Evolutionary conservation across 1,284 basidiomycete species (phyloP), one percentile per base, ranked within the genome.

Genomic region (Ceratobasidium sp.): DNA sequence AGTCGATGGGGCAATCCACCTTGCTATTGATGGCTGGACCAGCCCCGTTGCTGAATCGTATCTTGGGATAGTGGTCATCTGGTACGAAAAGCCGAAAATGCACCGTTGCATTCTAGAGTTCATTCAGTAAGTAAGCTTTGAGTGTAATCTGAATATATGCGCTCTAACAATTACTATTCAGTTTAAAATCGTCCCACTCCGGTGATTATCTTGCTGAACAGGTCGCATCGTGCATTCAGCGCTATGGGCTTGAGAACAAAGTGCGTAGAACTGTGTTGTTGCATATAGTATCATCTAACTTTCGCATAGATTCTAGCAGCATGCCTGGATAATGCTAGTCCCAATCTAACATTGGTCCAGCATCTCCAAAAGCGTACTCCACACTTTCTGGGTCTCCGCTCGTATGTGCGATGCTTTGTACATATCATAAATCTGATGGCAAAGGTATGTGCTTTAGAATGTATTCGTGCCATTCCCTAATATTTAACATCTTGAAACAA

Each of bases 1-100:
- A 28, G 13, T 75, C 23, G 57, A 64, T 50, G 28, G 73, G 38
- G 49, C 77, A 4, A 74, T 81, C 30, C 80, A 82, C 71, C 61
- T 80, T 14, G 79, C 78, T 21, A 74, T 80, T 63, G 80, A 82
- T 78, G 79, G 81, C 28, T 81, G 81, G 81, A 79, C 77, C 1
- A 75, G 78, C n/a, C 81, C 81, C 0, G 67, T 79, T 49, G 64
- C 74, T 9, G 73, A 76, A 14, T 80, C 78, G 8, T 80, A 79
- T 72, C 77, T 82, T 26, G 80, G 81, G 1, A 55, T 81, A 59
- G 79, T 80, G n/a, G 73, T 81, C 35, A 59, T 81, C 8, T 82
- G 80, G 80, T 78, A 72, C 73, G 70, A 73, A 2, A 57, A 77
- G n/a, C 77, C 78, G 2, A 35, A 63, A 28, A 80, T 82, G 8